These are phyloP conservation scores for Skeletonema potamos DNA, from an alignment of 108 stramenopile species.

Conservation along the genomic window DNA sequence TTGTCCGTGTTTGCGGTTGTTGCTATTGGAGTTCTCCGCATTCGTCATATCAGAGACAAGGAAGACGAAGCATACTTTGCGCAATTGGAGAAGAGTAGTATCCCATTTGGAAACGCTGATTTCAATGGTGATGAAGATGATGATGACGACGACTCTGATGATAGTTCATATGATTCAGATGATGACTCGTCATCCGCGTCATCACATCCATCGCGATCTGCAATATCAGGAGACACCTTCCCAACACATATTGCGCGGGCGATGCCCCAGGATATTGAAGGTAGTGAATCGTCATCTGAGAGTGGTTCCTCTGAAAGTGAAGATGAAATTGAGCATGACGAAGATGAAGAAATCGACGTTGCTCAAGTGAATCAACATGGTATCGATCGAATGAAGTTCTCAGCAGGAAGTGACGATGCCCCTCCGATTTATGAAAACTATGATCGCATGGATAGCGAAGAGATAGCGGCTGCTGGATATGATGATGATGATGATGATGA, in stretches of 20 bases:
- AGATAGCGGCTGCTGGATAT: neutral
- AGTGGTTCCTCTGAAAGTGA: neutral
- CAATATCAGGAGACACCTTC: slow-evolving; percentile 30
- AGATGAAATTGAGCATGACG: neutral
- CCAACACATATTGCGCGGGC: slow-evolving; percentile 42
- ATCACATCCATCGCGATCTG: slow-evolving; percentile 11
- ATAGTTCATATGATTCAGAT: slow-evolving; percentile 19
- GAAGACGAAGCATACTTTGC: slow-evolving; percentile 4
- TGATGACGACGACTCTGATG: slow-evolving; percentile 35
- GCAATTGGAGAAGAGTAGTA: slow-evolving; percentile 3
- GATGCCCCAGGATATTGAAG: slow-evolving; percentile 21
- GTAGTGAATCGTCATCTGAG: slow-evolving; percentile 11
- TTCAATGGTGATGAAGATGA: slow-evolving; percentile 4
- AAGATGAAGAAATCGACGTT: neutral
- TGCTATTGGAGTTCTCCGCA: neutral
- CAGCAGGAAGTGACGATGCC: slow-evolving; percentile 25
- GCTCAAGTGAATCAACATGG: neutral
- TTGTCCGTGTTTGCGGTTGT: slow-evolving; percentile 13
- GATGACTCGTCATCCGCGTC: slow-evolving; percentile 12
- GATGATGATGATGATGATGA: too few relatives aligned
- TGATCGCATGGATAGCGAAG: neutral
- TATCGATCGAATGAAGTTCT: slow-evolving; percentile 7
- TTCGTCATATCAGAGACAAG: slow-evolving; percentile 16
- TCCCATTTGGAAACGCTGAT: slow-evolving; percentile 17
- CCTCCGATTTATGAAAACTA: slow-evolving; percentile 25